A percentile compares a stretch with the other conserved stretches of the same genome.
phyloP scores from a whole-genome alignment of 768 basidiomycete species.

The Phylloporus arenicola region DNA sequence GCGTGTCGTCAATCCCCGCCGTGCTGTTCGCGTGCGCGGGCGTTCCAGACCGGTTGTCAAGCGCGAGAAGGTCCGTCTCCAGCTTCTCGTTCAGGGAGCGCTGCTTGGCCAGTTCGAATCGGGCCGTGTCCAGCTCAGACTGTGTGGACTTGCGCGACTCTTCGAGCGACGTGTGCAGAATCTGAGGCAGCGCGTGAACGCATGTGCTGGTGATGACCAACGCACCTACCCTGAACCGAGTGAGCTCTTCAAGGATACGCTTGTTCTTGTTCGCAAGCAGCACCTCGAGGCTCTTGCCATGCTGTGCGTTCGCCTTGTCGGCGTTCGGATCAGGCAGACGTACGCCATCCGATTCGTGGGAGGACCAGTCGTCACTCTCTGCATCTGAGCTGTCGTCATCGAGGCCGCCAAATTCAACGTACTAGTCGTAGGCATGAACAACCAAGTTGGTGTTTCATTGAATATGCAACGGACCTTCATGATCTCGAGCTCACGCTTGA shows the following conservation, averaged over 20 bases:
- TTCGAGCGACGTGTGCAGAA: constrained; percentile 79
- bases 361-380: constrained; percentile 47
- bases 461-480: constrained; percentile 69
- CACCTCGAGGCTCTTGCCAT: constrained; percentile 81
- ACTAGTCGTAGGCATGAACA: constrained; percentile 43
- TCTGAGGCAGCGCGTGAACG: constrained; percentile 39
- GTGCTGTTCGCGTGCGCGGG: constrained; percentile 21
- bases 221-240: constrained; percentile 69
- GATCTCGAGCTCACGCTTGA: constrained; percentile 96
- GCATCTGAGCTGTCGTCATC: constrained; percentile 55
- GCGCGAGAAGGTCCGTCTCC: constrained; percentile 82
- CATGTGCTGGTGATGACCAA: not conserved
- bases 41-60: constrained; percentile 48
- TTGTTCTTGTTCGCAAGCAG: constrained; percentile 93
- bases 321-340: constrained; percentile 87
- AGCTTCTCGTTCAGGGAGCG: constrained; percentile 80
- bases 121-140: constrained; percentile 52
- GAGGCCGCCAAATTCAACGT: constrained; percentile 90
- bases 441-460: not conserved
- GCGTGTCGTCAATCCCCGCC: constrained; percentile 43
- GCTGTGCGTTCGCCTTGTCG: constrained; percentile 69
- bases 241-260: constrained; percentile 85
- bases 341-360: constrained; percentile 44
- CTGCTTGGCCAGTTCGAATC: constrained; percentile 71
- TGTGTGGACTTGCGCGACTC: constrained; percentile 54